phyloP scores from a whole-genome alignment of 2,329 filamentous ascomycete genomes.

The Exophiala oligosperma region DNA sequence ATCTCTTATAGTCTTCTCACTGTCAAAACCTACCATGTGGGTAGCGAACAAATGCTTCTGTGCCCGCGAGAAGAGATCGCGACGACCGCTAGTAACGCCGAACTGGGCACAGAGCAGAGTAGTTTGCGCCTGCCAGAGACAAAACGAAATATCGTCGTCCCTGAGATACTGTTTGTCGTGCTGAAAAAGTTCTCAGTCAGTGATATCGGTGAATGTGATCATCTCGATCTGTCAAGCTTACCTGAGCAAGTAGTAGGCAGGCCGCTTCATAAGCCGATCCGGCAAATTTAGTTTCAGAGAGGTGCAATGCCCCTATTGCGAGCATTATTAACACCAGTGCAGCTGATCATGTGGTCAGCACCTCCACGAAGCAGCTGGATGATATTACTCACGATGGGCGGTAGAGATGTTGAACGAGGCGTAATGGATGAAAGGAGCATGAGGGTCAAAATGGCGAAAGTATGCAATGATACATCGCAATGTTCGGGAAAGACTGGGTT shows the following conservation, averaged over 20 bases:
- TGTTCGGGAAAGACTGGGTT: constrained; percentile 2
- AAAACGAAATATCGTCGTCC: not conserved
- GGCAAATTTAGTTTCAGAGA: constrained; percentile 7
- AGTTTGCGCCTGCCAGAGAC: constrained; percentile 2
- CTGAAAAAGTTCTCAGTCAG: not conserved
- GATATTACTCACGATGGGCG: not conserved
- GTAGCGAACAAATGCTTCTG: not conserved
- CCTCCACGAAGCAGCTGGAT: too few species aligned
- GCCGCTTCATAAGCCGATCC: constrained; percentile 2
- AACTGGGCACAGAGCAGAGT: constrained; percentile 6
- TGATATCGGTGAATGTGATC: too few species aligned
- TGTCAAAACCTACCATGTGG: not conserved
- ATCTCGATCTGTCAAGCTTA: not conserved
- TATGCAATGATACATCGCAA: constrained; percentile 7
- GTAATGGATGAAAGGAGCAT: constrained; percentile 8
- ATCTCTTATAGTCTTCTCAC: not conserved
- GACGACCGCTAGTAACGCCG: not conserved
- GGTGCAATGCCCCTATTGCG: constrained; percentile 4
- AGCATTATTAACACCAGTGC: constrained; percentile 7
- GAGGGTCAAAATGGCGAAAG: constrained; percentile 7
- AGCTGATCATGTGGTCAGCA: not conserved
- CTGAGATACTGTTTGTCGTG: constrained; percentile 1
- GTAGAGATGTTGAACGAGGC: constrained; percentile 2
- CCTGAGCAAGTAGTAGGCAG: constrained; percentile 1
- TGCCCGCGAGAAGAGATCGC: constrained; percentile 1